Base-by-base conservation (phyloP, 2,329 filamentous ascomycete species). In the Sporothrix euskadiensis region DNA sequence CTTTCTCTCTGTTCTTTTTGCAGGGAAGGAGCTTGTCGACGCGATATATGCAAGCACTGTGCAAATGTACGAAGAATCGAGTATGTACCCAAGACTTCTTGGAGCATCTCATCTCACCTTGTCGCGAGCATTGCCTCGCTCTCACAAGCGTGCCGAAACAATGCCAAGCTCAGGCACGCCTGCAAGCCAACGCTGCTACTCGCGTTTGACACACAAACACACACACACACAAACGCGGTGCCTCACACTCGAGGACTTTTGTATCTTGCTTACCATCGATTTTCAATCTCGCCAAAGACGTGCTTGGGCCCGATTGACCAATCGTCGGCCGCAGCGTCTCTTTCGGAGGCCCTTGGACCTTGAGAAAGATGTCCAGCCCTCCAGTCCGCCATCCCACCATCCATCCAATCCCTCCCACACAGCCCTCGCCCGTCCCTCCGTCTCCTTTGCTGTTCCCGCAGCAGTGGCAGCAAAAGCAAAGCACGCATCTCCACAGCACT, bases 1-100 rank as follows among this genome's bases (percentile, higher is more conserved):
- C 65, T 52, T 47, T 26, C 35, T 30, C 7, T 39, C 26, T 22
- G 39, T 32, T 16, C 16, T 22, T 35, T 35, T 35, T 8, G 68
- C 52, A 59, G 52, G 68, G 68, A 69, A 56, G 68, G 35, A 47
- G 68, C 68, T 70, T 70, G 68, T 57, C 35, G 52, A 32, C 35
- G 30, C 52, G 68, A 47, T 70, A 49, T 32, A 39, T 69, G 68
- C 68, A 56, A 69, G 35, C 52, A 70, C 52, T 44, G 14, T 69
- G 22, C 6, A n/a, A 52, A 6, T n/a, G 19, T 54, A 30, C 14
- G 44, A 49, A 14, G 10, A 49, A 19, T 19, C 2, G 14, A 16
- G 44, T 16, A 19, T 14, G 14, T 49, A 49, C 12, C 44, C 12
- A 49, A 2, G 39, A 30, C 57, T 41, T n/a, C 12, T 44, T 35